phyloP scores from a whole-genome alignment of 2,329 filamentous ascomycete species.

The Fusarium nisikadoi region DNA sequence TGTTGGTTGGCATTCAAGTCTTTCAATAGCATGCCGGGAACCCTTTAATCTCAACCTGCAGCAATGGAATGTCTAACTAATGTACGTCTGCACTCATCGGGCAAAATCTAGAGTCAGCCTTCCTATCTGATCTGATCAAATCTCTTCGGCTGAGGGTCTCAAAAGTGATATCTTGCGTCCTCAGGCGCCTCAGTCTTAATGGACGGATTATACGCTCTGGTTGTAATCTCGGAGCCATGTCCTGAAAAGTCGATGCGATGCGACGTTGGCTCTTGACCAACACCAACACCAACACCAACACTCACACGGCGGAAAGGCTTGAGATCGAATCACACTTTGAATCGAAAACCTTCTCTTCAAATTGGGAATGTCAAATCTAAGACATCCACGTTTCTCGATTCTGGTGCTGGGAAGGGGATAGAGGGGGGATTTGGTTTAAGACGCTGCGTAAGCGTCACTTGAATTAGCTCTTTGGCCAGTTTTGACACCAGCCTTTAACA shows the following conservation, averaged over 20 bases:
- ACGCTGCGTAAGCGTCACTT: background rate
- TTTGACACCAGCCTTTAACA: background rate
- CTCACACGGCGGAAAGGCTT: background rate
- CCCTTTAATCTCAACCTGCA: conserved; percentile 23
- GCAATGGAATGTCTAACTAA: conserved; percentile 29
- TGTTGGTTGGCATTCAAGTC: conserved; percentile 15
- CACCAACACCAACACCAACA: background rate
- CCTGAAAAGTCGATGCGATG: conserved; percentile 24
- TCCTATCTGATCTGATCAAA: conserved; percentile 7
- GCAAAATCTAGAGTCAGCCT: background rate
- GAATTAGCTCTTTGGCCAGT: background rate
- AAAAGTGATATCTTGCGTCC: conserved; percentile 1
- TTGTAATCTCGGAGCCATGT: conserved; percentile 31
- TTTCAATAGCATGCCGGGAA: conserved; percentile 1
- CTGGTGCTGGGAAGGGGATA: background rate
- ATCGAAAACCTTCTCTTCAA: conserved; percentile 16
- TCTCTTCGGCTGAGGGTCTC: background rate
- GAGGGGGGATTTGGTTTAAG: background rate
- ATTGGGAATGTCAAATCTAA: conserved; percentile 5
- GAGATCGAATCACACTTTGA: background rate
- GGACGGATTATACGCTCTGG: background rate
- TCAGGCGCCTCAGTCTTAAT: conserved; percentile 23
- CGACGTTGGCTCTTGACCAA: conserved; percentile 7
- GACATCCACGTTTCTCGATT: background rate
- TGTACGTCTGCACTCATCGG: background rate